A percentile compares a stretch with the other conserved stretches of the same genome.
Evolutionary conservation across 2,329 filamentous ascomycete genomes (phyloP).

Genomic region (Venturiaceae sp.): DNA sequence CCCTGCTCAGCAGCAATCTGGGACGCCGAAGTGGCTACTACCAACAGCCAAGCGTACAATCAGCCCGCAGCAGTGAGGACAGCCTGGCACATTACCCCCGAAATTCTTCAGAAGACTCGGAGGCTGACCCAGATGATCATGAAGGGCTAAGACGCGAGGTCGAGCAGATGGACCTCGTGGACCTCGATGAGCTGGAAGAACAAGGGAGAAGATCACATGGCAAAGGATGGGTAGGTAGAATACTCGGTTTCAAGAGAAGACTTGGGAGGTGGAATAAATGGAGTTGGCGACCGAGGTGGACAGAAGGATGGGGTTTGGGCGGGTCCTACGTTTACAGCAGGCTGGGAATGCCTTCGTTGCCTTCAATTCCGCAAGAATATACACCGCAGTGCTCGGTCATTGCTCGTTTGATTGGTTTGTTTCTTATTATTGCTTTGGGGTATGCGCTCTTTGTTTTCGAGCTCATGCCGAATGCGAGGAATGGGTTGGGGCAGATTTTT

Average conservation of each 20-base stretch:
- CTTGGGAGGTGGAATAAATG: conserved; percentile 21
- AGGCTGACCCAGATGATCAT: conserved; percentile 6
- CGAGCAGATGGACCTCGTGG: conserved; percentile 2
- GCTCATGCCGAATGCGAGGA: conserved; percentile 61
- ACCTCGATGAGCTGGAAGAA: conserved; percentile 8
- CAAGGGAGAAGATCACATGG: background rate
- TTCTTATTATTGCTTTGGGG: conserved; percentile 66
- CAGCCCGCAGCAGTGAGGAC: conserved; percentile 50
- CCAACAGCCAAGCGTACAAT: conserved; percentile 73
- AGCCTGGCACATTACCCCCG: conserved; percentile 6
- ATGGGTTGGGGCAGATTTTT: conserved; percentile 60
- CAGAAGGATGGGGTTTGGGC: conserved; percentile 23
- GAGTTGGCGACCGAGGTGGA: conserved; percentile 25
- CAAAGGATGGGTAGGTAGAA: conserved; percentile 42
- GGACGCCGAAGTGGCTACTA: conserved; percentile 42
- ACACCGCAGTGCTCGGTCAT: conserved; percentile 54
- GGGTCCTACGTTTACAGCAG: conserved; percentile 45
- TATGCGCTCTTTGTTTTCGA: conserved; percentile 83
- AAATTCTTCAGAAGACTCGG: background rate
- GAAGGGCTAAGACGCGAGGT: conserved; percentile 7
- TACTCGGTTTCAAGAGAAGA: conserved; percentile 8
- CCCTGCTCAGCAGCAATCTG: conserved; percentile 46
- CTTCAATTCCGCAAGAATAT: conserved; percentile 38
- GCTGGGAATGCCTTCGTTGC: conserved; percentile 45
- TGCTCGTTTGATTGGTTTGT: conserved; percentile 62